Conservation (phyloP, 768 basidiomycete genomes). For the Fomitopsis serialis region DNA sequence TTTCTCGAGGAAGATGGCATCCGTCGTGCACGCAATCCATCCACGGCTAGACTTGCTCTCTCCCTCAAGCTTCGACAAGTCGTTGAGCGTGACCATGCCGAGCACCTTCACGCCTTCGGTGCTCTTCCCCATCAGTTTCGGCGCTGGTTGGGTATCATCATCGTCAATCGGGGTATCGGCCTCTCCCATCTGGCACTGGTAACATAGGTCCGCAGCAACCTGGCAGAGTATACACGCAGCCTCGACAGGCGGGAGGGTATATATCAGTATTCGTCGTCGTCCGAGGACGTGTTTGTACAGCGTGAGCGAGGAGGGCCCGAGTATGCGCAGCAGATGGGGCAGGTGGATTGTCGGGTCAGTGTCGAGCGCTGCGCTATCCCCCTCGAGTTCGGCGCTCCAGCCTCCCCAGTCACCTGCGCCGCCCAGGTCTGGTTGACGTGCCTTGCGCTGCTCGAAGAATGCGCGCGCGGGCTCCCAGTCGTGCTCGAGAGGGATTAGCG, state of each 20-base stretch:
- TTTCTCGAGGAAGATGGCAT: constrained; percentile 80
- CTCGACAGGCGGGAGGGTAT: constrained; percentile 76
- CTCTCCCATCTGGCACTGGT: constrained; percentile 30
- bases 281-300: constrained; percentile 77
- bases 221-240: constrained; percentile 67
- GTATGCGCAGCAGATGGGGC: constrained; percentile 66
- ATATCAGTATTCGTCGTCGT: constrained; percentile 71
- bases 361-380: constrained; percentile 31
- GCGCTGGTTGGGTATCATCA: constrained; percentile 7
- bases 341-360: constrained; percentile 63
- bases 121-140: constrained; percentile 32
- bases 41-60: constrained; percentile 60
- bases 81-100: constrained; percentile 75
- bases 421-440: constrained; percentile 42
- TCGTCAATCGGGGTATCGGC: constrained; percentile 5
- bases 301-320: constrained; percentile 75
- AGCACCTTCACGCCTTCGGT: constrained; percentile 60
- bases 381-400: constrained; percentile 63
- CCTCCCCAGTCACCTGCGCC: constrained; percentile 60
- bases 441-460: constrained; percentile 65
- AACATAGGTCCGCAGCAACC: constrained; percentile 59
- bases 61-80: constrained; percentile 54
- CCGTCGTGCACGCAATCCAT: constrained; percentile 85
- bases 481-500: constrained; percentile 42
- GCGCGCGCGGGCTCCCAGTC: constrained; percentile 59